Evolutionary conservation across 176 grass and related monocot species (phyloP).

Genomic region (Raddia distichophylla): DNA sequence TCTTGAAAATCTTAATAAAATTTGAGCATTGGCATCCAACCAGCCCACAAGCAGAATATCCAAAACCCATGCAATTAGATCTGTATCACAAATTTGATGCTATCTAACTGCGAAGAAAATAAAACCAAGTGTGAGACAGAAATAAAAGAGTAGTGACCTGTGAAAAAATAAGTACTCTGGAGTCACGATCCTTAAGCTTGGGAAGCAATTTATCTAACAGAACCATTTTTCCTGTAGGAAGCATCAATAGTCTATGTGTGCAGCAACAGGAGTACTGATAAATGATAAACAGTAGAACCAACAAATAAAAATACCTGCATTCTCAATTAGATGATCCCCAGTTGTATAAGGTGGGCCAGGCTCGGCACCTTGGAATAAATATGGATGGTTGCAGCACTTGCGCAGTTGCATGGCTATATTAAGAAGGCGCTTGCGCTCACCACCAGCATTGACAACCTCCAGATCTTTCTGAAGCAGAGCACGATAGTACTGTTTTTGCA

Average conservation of each 20-base stretch:
- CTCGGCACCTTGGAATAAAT: conserved; percentile 82
- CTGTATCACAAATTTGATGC: not conserved
- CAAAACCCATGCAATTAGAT: not conserved
- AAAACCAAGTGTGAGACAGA: not conserved
- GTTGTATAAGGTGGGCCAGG: conserved; percentile 83
- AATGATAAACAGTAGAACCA: conserved; percentile 1
- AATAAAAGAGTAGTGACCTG: conserved; percentile 50
- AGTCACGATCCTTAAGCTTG: conserved; percentile 79
- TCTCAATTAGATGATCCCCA: conserved; percentile 81
- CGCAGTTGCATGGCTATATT: conserved; percentile 84
- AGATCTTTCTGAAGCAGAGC: conserved; percentile 78
- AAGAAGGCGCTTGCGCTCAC: conserved; percentile 69
- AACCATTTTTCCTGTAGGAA: conserved; percentile 79
- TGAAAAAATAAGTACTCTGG: conserved; percentile 82
- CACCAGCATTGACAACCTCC: conserved; percentile 77
- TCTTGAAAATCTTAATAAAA: conserved; percentile 1
- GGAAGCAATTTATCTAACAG: conserved; percentile 75
- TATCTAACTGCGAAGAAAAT: not conserved
- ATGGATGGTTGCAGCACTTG: conserved; percentile 91
- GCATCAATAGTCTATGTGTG: conserved; percentile 3
- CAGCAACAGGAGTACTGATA: conserved; percentile 6
- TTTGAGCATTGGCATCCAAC: conserved; percentile 11
- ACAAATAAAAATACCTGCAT: conserved; percentile 55
- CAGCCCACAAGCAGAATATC: conserved; percentile 24
- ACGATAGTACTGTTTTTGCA: conserved; percentile 83